A percentile compares a stretch with the other conserved stretches of the same genome.
Evolutionary conservation across 495 filamentous ascomycete species (phyloP).

Genomic region (Penicillium ochrochloron): DNA sequence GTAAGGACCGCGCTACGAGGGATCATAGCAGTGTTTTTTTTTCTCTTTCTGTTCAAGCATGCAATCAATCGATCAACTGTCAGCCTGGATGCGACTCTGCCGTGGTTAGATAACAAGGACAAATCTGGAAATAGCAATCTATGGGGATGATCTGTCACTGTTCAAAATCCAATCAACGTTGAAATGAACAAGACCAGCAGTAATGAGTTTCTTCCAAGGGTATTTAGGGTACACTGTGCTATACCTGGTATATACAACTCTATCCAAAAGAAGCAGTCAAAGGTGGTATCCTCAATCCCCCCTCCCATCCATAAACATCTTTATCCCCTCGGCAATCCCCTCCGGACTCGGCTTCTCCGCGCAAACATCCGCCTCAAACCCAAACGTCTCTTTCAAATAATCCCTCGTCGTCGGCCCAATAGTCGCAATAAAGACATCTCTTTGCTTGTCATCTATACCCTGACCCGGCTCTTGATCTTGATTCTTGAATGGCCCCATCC

Average conservation of each 20-base stretch:
- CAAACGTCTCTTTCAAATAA: slow-evolving; percentile 68
- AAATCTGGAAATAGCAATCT: neutral
- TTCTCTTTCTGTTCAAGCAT: slow-evolving; percentile 11
- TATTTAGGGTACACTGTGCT: neutral
- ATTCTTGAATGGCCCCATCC: slow-evolving; percentile 26
- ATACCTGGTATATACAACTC: neutral
- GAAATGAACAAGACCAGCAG: neutral
- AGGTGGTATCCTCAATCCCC: neutral
- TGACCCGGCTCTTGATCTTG: slow-evolving; percentile 22
- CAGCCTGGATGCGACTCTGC: neutral
- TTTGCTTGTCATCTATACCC: slow-evolving; percentile 10
- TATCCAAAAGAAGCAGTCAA: neutral
- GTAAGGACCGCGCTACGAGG: slow-evolving; percentile 49
- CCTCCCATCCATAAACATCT: slow-evolving; percentile 49
- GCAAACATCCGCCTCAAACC: slow-evolving; percentile 78
- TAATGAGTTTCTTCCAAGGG: neutral
- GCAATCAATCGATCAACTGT: slow-evolving; percentile 7
- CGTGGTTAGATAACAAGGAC: slow-evolving; percentile 12
- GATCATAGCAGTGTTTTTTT: slow-evolving; percentile 6
- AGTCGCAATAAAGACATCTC: slow-evolving; percentile 68
- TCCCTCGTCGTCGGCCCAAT: slow-evolving; percentile 94
- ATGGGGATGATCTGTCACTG: neutral
- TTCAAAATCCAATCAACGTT: slow-evolving; percentile 1
- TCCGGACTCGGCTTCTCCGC: slow-evolving; percentile 82
- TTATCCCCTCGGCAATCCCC: slow-evolving; percentile 74